Conservation (phyloP, 2,329 filamentous ascomycete genomes). For the Talaromyces islandicus region DNA sequence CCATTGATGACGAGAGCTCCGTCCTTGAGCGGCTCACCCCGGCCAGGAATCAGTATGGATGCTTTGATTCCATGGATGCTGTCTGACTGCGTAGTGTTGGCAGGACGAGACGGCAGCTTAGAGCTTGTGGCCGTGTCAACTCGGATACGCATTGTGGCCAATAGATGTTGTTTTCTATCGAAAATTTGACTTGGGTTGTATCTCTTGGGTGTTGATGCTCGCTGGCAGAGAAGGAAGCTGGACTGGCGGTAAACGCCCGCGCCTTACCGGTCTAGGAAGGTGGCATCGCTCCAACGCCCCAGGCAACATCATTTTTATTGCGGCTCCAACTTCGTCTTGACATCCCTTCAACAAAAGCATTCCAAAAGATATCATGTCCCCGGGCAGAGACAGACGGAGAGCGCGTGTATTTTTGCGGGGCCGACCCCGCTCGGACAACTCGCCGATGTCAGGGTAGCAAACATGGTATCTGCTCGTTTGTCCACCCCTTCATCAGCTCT, state of each 20-base stretch:
- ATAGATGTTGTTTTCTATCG: neutral
- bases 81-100: neutral
- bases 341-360: neutral
- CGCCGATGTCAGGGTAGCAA: neutral
- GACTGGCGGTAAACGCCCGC: neutral
- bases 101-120: constrained; percentile 3
- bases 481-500: neutral
- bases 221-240: neutral
- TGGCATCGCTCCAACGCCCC: neutral
- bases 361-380: neutral
- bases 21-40: constrained; percentile 36
- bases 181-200: neutral
- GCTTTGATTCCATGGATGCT: constrained; percentile 3
- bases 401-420: neutral
- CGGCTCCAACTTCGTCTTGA: neutral
- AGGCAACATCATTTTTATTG: neutral
- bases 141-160: constrained; percentile 1
- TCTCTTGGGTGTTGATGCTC: neutral
- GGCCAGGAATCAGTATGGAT: constrained; percentile 44
- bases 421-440: neutral
- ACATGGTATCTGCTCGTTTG: neutral
- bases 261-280: constrained; percentile 2
- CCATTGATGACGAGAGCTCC: constrained; percentile 36
- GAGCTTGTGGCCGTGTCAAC: neutral
- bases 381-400: neutral